phyloP scores from a whole-genome alignment of 139 green algal species.

The Zygnema circumcarinatum region DNA sequence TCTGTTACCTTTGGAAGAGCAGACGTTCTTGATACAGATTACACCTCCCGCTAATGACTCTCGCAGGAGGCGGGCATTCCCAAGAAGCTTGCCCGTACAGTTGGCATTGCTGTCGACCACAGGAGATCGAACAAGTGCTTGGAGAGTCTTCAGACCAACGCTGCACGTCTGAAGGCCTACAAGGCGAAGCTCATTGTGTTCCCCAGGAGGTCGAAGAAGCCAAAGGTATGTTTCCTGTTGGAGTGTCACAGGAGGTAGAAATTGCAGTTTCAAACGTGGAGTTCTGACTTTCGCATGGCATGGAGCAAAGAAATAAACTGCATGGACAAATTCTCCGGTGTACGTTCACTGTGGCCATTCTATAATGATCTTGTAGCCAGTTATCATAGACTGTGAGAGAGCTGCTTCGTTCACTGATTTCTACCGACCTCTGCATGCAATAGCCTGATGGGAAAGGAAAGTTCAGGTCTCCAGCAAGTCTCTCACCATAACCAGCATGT shows the following conservation, averaged over 20 bases:
- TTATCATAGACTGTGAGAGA: no score
- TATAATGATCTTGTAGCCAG: no score
- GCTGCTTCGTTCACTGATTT: no score
- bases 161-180: conserved; percentile 94
- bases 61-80: conserved; percentile 93
- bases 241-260: neutral
- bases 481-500: no score
- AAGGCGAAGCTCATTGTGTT: conserved; percentile 95
- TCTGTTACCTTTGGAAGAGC: no score
- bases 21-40: no score
- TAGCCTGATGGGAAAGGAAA: no score
- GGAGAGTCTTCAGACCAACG: conserved; percentile 95
- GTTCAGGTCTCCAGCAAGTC: no score
- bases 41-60: no score
- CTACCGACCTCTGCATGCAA: no score
- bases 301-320: neutral
- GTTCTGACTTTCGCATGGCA: neutral
- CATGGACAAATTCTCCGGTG: no score
- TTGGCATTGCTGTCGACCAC: conserved; percentile 97
- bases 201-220: conserved; percentile 87
- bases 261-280: neutral
- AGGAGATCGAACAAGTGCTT: conserved; percentile 90
- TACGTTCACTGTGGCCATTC: no score
- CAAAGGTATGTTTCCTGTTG: conserved; percentile 78
- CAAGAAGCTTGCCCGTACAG: conserved; percentile 86